Conservation (phyloP, 129 eudicot species). For the Flaveria robusta region DNA sequence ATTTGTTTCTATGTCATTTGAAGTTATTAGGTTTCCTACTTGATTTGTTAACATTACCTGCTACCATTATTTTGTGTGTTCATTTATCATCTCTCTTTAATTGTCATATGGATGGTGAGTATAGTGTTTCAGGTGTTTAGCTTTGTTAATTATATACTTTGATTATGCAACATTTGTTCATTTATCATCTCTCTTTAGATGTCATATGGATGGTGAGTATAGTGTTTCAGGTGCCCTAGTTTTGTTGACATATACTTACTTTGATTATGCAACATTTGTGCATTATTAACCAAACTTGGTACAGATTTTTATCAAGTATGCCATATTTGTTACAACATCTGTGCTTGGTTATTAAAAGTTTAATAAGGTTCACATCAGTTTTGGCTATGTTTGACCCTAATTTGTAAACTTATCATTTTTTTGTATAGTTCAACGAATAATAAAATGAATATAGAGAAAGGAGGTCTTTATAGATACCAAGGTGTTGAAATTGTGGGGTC, state of each 20-base stretch:
- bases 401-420: neutral
- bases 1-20: neutral
- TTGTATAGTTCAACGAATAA: neutral
- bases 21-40: neutral
- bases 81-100: neutral
- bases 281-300: neutral
- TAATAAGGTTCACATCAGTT: neutral
- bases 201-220: neutral
- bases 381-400: neutral
- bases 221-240: neutral
- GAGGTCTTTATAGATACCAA: neutral
- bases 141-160: too few relatives aligned
- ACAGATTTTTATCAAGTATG: neutral
- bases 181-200: neutral
- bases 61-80: neutral
- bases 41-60: neutral
- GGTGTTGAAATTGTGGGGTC: too few relatives aligned
- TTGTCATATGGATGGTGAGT: neutral
- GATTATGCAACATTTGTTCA: too few relatives aligned
- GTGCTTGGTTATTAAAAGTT: neutral
- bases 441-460: neutral
- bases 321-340: neutral
- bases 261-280: neutral
- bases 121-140: neutral
- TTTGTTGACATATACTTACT: neutral